Conservation (phyloP, 768 basidiomycete genomes). For the Daedaleopsis sinensis region DNA sequence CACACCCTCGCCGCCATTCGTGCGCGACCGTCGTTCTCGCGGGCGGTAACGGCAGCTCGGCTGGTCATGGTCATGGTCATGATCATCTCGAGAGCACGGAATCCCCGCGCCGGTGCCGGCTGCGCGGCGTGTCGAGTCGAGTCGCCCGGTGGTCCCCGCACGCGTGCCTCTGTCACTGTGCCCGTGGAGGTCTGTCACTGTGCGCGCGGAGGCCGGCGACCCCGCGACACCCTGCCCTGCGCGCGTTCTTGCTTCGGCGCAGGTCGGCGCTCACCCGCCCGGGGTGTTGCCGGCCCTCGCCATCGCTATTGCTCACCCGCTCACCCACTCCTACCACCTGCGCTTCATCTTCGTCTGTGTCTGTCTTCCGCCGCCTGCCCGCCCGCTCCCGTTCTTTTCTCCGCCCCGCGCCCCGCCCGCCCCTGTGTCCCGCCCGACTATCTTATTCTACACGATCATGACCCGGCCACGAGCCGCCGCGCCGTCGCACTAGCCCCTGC, state of each 20-base stretch:
- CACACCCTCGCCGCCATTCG: background rate
- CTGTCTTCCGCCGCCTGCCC: background rate
- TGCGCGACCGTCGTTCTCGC: too few relatives aligned
- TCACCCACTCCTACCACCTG: background rate
- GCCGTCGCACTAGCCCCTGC: background rate
- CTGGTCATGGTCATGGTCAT: too few relatives aligned
- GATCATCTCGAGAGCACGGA: too few relatives aligned
- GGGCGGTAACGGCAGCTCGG: too few relatives aligned
- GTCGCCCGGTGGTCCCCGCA: too few relatives aligned
- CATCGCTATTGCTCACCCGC: background rate
- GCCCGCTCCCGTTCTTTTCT: background rate
- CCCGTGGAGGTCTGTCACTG: too few relatives aligned
- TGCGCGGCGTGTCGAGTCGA: too few relatives aligned
- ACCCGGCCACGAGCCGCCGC: background rate
- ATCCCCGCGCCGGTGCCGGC: too few relatives aligned
- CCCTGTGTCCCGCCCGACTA: background rate
- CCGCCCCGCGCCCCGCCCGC: too few relatives aligned
- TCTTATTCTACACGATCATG: constrained; percentile 4
- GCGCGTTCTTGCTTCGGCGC: background rate
- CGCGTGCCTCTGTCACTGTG: too few relatives aligned
- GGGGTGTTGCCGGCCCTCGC: background rate
- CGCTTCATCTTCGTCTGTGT: background rate
- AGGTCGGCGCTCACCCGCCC: background rate
- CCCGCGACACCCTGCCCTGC: too few relatives aligned
- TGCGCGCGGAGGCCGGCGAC: too few relatives aligned